phyloP scores from a whole-genome alignment of 768 basidiomycete genomes.

The Leccinum rimulosum region DNA sequence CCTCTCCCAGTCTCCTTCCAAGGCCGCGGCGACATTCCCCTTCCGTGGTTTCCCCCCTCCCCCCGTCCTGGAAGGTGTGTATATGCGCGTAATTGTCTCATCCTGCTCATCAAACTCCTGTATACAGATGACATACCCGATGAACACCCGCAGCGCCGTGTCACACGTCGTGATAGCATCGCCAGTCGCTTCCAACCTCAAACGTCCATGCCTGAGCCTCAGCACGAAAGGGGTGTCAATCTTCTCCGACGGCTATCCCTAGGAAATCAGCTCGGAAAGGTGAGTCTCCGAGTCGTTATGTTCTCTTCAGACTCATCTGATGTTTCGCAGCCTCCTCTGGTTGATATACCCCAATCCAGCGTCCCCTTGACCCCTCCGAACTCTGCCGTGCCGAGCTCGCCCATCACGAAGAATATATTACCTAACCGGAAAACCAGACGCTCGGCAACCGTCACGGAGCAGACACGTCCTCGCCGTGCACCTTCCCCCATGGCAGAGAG shows the following conservation, averaged over 20 bases:
- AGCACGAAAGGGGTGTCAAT: slow-evolving; percentile 65
- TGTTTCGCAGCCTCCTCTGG: slow-evolving; percentile 5
- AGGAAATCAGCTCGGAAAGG: slow-evolving; percentile 56
- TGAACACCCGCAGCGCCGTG: slow-evolving; percentile 42
- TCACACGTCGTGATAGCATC: slow-evolving; percentile 63
- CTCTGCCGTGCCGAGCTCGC: slow-evolving; percentile 38
- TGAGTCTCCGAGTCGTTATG: slow-evolving; percentile 32
- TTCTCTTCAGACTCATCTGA: not conserved
- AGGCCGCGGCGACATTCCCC: slow-evolving; percentile 54
- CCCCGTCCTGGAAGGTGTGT: slow-evolving; percentile 63
- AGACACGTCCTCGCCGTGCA: slow-evolving; percentile 55
- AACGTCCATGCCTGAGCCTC: slow-evolving; percentile 43
- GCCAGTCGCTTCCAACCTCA: slow-evolving; percentile 51
- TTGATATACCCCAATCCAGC: slow-evolving; percentile 23
- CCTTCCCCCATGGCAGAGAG: slow-evolving; percentile 91
- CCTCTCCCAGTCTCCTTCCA: slow-evolving; percentile 57
- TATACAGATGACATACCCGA: slow-evolving; percentile 39
- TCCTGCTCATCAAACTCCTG: not conserved
- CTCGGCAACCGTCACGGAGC: slow-evolving; percentile 54
- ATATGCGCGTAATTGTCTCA: not conserved
- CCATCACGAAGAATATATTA: slow-evolving; percentile 12
- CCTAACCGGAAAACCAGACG: slow-evolving; percentile 44
- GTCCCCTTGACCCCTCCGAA: slow-evolving; percentile 52
- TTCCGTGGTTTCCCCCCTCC: slow-evolving; percentile 52
- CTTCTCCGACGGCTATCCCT: slow-evolving; percentile 76